Evolutionary conservation across 1,284 basidiomycete species (phyloP).

Genomic region (Coniferiporia weirii): DNA sequence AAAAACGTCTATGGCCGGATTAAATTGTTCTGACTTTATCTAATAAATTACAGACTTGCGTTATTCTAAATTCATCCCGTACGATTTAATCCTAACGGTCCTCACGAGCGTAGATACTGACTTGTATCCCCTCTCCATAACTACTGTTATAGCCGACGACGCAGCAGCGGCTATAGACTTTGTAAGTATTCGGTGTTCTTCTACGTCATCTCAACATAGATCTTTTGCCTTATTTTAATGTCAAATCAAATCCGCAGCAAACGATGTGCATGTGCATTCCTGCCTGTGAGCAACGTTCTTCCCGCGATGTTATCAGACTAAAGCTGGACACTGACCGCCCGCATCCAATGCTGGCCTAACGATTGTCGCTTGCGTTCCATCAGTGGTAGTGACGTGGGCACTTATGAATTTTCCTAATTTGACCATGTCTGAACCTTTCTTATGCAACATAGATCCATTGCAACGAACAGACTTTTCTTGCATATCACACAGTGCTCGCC

Average conservation of each 20-base stretch:
- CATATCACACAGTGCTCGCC: slow-evolving; percentile 2
- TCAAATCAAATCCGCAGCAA: background rate
- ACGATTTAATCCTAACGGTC: background rate
- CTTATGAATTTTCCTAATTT: background rate
- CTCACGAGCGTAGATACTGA: background rate
- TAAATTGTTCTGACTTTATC: background rate
- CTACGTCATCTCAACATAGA: background rate
- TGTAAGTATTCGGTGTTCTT: background rate
- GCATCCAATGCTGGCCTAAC: background rate
- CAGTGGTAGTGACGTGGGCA: slow-evolving; percentile 5
- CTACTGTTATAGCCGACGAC: background rate
- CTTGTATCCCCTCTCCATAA: background rate
- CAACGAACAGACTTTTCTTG: slow-evolving; percentile 6
- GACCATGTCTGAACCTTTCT: background rate
- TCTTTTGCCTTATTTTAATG: background rate
- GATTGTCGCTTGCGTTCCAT: background rate
- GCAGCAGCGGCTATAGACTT: background rate
- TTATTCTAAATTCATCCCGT: background rate
- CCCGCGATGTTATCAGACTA: too few species aligned
- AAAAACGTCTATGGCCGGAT: background rate
- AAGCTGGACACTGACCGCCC: background rate
- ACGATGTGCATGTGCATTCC: slow-evolving; percentile 5
- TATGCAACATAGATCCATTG: background rate
- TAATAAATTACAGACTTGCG: background rate
- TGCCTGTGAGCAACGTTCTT: background rate